Conservation (phyloP, 2,329 filamentous ascomycete species). For the Raffaelea albimanens region DNA sequence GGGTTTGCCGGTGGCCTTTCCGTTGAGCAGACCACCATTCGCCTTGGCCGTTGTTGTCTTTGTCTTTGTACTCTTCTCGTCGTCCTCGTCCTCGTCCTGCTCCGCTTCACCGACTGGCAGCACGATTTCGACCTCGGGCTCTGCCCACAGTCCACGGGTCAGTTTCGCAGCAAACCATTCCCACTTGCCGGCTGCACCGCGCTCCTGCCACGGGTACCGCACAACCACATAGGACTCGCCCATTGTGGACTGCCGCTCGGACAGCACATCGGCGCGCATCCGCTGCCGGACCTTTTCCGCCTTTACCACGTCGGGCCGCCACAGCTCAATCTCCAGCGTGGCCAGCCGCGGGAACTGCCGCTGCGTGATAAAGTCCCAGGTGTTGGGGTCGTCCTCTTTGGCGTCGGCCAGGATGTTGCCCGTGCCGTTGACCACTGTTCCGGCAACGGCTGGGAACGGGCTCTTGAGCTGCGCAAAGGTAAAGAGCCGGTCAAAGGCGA, state of each 20-base stretch:
- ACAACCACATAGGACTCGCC: constrained; percentile 52
- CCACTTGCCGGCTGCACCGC: constrained; percentile 36
- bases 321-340: constrained; percentile 57
- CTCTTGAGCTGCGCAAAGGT: constrained; percentile 62
- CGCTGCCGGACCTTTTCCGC: constrained; percentile 29
- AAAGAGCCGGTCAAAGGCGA: constrained; percentile 75
- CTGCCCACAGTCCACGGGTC: constrained; percentile 34
- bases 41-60: background rate
- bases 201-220: constrained; percentile 52
- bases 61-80: background rate
- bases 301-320: constrained; percentile 56
- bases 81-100: background rate
- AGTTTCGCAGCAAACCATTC: constrained; percentile 41
- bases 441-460: constrained; percentile 32
- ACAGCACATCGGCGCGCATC: constrained; percentile 10
- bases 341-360: constrained; percentile 62
- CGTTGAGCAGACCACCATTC: too few species aligned
- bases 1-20: too few species aligned
- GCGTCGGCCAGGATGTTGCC: background rate
- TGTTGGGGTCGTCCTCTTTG: constrained; percentile 30
- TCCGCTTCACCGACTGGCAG: constrained; percentile 44
- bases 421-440: constrained; percentile 17
- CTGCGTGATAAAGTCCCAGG: constrained; percentile 65
- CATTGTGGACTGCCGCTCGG: constrained; percentile 30
- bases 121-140: constrained; percentile 54